Evolutionary conservation across 2,329 filamentous ascomycete species (phyloP), one percentile per base, ranked within the genome.

Genomic region (Penicillium paneum): DNA sequence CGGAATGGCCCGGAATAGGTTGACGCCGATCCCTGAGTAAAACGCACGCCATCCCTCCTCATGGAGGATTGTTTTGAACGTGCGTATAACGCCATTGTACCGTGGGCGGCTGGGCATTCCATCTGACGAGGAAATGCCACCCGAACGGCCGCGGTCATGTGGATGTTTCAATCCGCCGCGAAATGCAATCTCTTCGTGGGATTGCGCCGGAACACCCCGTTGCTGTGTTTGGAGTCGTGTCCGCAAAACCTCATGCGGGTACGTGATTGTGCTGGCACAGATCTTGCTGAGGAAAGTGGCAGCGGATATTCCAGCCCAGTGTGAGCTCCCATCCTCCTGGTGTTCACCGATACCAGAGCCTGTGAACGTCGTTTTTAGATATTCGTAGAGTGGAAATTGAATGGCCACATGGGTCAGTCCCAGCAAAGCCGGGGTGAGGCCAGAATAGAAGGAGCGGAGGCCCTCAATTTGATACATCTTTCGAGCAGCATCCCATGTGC

Each of bases 31-130:
- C 34, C 94, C 94, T 24, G 92, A 93, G 71, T 99, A 99, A 67
- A 99, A 97, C 3, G 93, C 93, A 58, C 89, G 83, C 92, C 93
- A 97, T 7, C 94, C 94, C 74, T 99, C 94, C 73, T 99, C 94
- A 32, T 78, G 79, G 35, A 97, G 77, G 57, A 99, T 97, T 3
- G 87, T 92, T 58, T 86, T 84, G 72, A 88, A 93, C 0, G 93
- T 97, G 68, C 83, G 86, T 41, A 92, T 73, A 32, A 97, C 83
- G 41, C 94, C 94, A 61, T 79, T 82, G 71, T 99, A 97, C 55
- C 79, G 74, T 59, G 74, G 70, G 59, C 74, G 65, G 57, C 81
- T 80, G 50, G 76, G 76, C 80, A 86, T 81, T 64, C 84, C 75
- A 58, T 85, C 81, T 6, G 82, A 82, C 24, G 81, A 80, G 12